These are phyloP conservation scores for Neocallimastix lanati DNA, from an alignment of 192 early-diverging fungal species.

Conservation along the genomic window DNA sequence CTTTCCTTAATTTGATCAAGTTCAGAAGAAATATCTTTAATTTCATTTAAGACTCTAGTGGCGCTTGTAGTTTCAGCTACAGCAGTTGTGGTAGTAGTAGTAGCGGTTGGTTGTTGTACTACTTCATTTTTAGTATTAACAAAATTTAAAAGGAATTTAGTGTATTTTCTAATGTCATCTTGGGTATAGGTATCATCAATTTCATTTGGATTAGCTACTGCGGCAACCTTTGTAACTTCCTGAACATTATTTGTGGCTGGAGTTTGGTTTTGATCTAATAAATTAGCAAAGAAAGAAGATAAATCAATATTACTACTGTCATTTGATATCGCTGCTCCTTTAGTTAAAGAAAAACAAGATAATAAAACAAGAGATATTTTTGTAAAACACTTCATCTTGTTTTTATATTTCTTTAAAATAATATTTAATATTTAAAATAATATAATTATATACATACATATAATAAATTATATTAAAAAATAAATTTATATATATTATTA, in stretches of 20 bases:
- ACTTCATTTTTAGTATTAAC: neutral
- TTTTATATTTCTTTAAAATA: too few species aligned
- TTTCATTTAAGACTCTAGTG: neutral
- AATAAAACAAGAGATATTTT: neutral
- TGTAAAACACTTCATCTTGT: neutral
- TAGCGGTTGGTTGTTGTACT: too few species aligned
- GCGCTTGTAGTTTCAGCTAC: neutral
- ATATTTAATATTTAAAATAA: too few species aligned
- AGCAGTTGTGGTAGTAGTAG: neutral
- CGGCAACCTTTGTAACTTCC: too few species aligned
- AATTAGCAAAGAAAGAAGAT: neutral
- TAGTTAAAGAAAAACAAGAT: neutral
- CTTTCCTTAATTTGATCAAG: neutral
- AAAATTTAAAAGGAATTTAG: neutral
- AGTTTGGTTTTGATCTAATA: too few species aligned
- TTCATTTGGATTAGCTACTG: neutral
- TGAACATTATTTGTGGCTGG: too few species aligned
- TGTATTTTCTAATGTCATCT: neutral
- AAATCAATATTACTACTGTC: neutral
- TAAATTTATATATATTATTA: too few species aligned
- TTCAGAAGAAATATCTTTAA: neutral
- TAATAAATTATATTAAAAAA: too few species aligned
- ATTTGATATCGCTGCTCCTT: neutral
- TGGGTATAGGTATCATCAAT: neutral
- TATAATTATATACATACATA: too few species aligned